phyloP scores from a whole-genome alignment of 352 stramenopile species.

The Pythium coloratum region DNA sequence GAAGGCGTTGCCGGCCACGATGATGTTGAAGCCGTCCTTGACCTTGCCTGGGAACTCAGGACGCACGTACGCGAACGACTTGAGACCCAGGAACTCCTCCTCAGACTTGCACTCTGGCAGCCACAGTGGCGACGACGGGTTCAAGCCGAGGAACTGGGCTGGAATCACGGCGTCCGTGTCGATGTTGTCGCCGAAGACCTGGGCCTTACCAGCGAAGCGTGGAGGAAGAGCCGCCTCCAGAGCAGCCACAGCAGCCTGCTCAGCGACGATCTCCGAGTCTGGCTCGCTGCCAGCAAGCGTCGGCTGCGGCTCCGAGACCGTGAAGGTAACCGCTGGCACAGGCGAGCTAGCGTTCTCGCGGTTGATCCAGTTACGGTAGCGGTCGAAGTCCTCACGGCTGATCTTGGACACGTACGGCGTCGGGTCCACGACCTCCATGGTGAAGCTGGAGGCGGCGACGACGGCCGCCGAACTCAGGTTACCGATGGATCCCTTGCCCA shows the following conservation, averaged over 20 bases:
- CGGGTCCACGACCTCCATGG: constrained; percentile 75
- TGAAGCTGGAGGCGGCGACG: constrained; percentile 76
- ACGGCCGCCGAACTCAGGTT: constrained; percentile 69
- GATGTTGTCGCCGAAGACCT: constrained; percentile 79
- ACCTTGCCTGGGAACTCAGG: constrained; percentile 78
- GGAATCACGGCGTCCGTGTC: constrained; percentile 83
- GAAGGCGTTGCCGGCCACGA: constrained; percentile 73
- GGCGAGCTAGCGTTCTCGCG: constrained; percentile 23
- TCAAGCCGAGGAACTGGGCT: constrained; percentile 81
- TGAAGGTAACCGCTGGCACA: constrained; percentile 37
- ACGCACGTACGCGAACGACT: constrained; percentile 81
- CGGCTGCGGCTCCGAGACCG: constrained; percentile 43
- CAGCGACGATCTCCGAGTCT: constrained; percentile 43
- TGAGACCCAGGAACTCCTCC: constrained; percentile 72
- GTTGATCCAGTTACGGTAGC: constrained; percentile 76
- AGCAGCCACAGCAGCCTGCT: constrained; percentile 56
- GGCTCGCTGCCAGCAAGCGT: constrained; percentile 34
- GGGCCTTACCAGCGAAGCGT: constrained; percentile 65
- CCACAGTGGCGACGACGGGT: constrained; percentile 80
- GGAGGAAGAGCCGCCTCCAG: constrained; percentile 55
- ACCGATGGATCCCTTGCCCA: constrained; percentile 80
- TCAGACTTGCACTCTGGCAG: constrained; percentile 75
- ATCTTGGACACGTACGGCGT: constrained; percentile 62
- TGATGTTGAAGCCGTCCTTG: constrained; percentile 75
- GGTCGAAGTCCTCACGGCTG: constrained; percentile 72